A percentile compares a stretch with the other conserved stretches of the same genome.
Evolutionary conservation across 495 filamentous ascomycete genomes (phyloP).

Genomic region (Penicillium parvum): DNA sequence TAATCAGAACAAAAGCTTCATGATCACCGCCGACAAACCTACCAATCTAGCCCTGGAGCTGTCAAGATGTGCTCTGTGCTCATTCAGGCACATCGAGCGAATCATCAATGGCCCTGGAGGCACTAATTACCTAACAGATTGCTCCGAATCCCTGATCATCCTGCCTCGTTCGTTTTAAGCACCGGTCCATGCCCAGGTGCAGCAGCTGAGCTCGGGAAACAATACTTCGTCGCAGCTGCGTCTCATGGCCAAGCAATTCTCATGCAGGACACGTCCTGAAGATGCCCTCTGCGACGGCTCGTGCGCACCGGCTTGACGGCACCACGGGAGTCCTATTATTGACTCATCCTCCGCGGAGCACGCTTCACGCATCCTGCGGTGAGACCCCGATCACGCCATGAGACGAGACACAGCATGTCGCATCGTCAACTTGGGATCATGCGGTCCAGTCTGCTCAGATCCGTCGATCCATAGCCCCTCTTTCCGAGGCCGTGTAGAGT

Average conservation of each 20-base stretch:
- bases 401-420: neutral
- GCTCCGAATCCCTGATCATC: neutral
- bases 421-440: neutral
- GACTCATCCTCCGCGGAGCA: conserved; percentile 7
- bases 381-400: conserved; percentile 16
- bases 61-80: conserved; percentile 30
- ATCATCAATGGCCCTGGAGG: conserved; percentile 19
- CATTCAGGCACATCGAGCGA: conserved; percentile 16
- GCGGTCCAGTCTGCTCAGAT: conserved; percentile 2
- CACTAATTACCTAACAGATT: conserved; percentile 41
- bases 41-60: conserved; percentile 17
- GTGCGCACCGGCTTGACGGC: conserved; percentile 4
- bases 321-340: no score
- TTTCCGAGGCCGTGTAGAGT: conserved; percentile 9
- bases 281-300: conserved; percentile 1
- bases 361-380: conserved; percentile 4
- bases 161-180: no score
- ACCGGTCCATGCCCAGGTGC: conserved; percentile 2
- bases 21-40: conserved; percentile 1
- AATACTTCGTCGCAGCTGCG: no score
- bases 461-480: conserved; percentile 4
- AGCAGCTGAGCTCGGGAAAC: no score
- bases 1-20: conserved; percentile 5
- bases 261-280: conserved; percentile 3
- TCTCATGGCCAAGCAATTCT: neutral